These are phyloP conservation scores for Fonsecaea monophora DNA, from an alignment of 2,329 filamentous ascomycete species.

Conservation along the genomic window DNA sequence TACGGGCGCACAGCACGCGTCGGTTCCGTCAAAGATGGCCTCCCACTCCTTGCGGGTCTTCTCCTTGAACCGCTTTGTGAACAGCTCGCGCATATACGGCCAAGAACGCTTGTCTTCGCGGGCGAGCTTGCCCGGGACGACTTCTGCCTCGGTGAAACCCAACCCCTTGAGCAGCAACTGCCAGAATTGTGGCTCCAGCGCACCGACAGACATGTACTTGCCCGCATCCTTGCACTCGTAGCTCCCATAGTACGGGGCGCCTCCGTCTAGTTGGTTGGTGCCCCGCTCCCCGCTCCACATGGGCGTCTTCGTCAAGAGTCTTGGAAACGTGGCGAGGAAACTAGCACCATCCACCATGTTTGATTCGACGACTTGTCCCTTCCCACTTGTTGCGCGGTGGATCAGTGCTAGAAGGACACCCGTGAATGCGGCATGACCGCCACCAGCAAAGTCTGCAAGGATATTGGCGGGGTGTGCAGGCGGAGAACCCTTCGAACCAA, in stretches of 20 bases:
- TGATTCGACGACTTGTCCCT: slow-evolving; percentile 87
- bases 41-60: slow-evolving; percentile 85
- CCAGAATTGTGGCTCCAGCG: slow-evolving; percentile 88
- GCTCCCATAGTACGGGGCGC: slow-evolving; percentile 85
- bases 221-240: slow-evolving; percentile 80
- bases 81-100: slow-evolving; percentile 68
- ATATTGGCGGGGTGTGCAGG: slow-evolving; percentile 84
- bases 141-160: slow-evolving; percentile 58
- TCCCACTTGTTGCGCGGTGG: slow-evolving; percentile 61
- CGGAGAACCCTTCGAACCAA: slow-evolving; percentile 69
- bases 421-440: slow-evolving; percentile 79
- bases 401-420: slow-evolving; percentile 83
- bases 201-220: slow-evolving; percentile 84
- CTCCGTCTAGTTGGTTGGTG: slow-evolving; percentile 80
- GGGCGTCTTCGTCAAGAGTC: slow-evolving; percentile 69
- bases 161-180: slow-evolving; percentile 70
- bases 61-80: slow-evolving; percentile 69
- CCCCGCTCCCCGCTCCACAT: slow-evolving; percentile 71
- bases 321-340: slow-evolving; percentile 79
- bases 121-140: slow-evolving; percentile 54
- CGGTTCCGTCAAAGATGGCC: slow-evolving; percentile 81
- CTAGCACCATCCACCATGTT: slow-evolving; percentile 94
- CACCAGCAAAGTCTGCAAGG: slow-evolving; percentile 88
- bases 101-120: slow-evolving; percentile 69
- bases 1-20: slow-evolving; percentile 92